Percentiles rank a stretch among this genome's conserved stretches.
Conservation (phyloP, 2,329 filamentous ascomycete genomes). For the Fusarium tjaetaba region DNA sequence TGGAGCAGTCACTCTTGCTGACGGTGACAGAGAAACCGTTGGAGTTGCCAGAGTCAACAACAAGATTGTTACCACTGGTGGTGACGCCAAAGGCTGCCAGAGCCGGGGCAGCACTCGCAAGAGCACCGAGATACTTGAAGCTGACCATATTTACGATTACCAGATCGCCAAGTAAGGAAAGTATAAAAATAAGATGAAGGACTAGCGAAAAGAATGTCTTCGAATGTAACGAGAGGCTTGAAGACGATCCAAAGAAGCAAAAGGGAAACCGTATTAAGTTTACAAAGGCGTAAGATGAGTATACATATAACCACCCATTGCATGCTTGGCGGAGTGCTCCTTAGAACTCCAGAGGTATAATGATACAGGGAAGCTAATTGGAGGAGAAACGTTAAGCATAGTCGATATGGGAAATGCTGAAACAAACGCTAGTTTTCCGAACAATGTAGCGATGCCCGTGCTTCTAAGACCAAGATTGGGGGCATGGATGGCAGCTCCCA, state of each 20-base stretch:
- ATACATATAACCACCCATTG: conserved; percentile 30
- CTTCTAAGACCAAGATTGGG: neutral
- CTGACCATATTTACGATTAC: conserved; percentile 37
- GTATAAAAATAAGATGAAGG: neutral
- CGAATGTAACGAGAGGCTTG: neutral
- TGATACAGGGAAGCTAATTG: conserved; percentile 26
- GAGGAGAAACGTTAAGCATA: conserved; percentile 38
- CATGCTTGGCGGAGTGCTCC: conserved; percentile 1
- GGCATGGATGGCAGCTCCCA: neutral
- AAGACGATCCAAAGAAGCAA: neutral
- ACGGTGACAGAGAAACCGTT: conserved; percentile 63
- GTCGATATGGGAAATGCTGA: conserved; percentile 28
- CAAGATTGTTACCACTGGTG: conserved; percentile 53
- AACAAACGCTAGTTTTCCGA: conserved; percentile 19
- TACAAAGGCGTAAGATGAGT: neutral
- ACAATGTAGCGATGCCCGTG: neutral
- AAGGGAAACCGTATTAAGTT: neutral
- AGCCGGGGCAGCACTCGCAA: conserved; percentile 44
- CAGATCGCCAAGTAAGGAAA: conserved; percentile 17
- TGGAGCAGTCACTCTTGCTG: conserved; percentile 66
- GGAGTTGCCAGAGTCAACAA: conserved; percentile 59
- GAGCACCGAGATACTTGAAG: conserved; percentile 41
- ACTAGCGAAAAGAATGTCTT: neutral
- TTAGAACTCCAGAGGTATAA: conserved; percentile 23
- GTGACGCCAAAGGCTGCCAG: conserved; percentile 56